These are phyloP conservation scores for Candida tetrigidarum DNA, from an alignment of 1,139 yeast genomes.

Conservation along the genomic window DNA sequence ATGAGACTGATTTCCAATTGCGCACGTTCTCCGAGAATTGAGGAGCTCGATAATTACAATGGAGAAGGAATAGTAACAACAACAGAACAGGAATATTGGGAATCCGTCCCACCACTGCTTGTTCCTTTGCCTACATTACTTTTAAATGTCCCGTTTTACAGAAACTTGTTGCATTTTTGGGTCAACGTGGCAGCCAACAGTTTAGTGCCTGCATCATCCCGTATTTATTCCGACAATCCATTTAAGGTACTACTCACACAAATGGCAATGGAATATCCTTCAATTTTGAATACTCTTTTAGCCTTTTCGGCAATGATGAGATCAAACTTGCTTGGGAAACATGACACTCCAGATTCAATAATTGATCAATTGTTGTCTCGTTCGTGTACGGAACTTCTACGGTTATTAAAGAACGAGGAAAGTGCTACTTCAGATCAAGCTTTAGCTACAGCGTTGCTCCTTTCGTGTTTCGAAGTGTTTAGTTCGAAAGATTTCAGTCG, in stretches of 20 bases:
- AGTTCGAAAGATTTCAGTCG: constrained; percentile 49
- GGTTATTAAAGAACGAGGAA: constrained; percentile 51
- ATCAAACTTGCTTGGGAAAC: constrained; percentile 33
- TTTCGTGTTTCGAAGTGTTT: constrained; percentile 68
- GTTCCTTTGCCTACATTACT: constrained; percentile 62
- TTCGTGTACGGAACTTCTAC: constrained; percentile 60
- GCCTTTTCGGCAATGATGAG: constrained; percentile 70
- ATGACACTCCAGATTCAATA: constrained; percentile 45
- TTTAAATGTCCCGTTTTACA: constrained; percentile 59
- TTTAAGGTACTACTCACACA: constrained; percentile 67
- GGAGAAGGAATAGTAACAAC: too few relatives aligned
- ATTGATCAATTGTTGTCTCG: constrained; percentile 57
- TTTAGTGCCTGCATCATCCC: constrained; percentile 71
- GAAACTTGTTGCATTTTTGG: constrained; percentile 66
- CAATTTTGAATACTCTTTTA: constrained; percentile 61
- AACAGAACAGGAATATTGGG: constrained; percentile 1
- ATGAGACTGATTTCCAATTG: constrained; percentile 11
- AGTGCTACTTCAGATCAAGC: constrained; percentile 69
- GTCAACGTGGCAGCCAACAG: constrained; percentile 62
- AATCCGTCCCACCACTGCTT: constrained; percentile 51
- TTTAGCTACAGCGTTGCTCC: constrained; percentile 62
- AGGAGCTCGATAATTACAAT: neutral
- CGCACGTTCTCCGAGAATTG: neutral
- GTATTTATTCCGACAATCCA: constrained; percentile 64
- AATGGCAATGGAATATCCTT: constrained; percentile 66